Base-by-base conservation (phyloP, 2,329 filamentous ascomycete genomes). In the Claviceps paspali region DNA sequence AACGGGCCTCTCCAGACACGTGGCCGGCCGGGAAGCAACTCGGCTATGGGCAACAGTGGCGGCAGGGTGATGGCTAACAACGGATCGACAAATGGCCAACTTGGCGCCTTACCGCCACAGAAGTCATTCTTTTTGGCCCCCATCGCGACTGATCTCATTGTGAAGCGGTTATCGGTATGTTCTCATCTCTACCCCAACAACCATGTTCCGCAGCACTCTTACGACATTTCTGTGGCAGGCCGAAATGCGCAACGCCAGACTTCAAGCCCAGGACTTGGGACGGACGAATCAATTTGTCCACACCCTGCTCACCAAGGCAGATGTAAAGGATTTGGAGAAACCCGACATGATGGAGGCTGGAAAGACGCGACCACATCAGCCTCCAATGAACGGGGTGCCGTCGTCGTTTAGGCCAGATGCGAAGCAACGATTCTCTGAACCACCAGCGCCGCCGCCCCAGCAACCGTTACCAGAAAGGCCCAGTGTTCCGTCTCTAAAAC, bases 401-500 rank as follows among this genome's bases (percentile, higher is more conserved):
- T 61, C 55, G 18, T 61, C 69, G 0, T 73, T 73, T 49, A 79
- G 84, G 46, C 62, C 76, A 15, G 86, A 94, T 51, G 65, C 78
- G 29, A 88, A 91, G 49, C 74, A 82, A 4, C 74, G 86, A 36
- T 96, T 95, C 54, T 91, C 84, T 1, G 87, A 95, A 40, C 88
- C 88, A 35, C 88, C 88, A 4, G 88, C 87, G 17, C 88, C 88
- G 6, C 88, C 88, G 19, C 88, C 88, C 21, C 86, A 93, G 48
- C 87, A 93, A 48, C 88, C 88, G 11, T 65, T 96, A 5, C 88
- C 88, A 1, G 87, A 95, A 53, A 95, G 95, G 55, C 88, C 88
- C 0, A 85, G 93, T 56, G 74, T 70, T 0, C 73, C 78, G 0
- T 74, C 83, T 1, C 58, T 94, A 22, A 86, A 83, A 52, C 73